Evolutionary conservation across 2,329 filamentous ascomycete species (phyloP).

Genomic region (Hypoxylon sp.): DNA sequence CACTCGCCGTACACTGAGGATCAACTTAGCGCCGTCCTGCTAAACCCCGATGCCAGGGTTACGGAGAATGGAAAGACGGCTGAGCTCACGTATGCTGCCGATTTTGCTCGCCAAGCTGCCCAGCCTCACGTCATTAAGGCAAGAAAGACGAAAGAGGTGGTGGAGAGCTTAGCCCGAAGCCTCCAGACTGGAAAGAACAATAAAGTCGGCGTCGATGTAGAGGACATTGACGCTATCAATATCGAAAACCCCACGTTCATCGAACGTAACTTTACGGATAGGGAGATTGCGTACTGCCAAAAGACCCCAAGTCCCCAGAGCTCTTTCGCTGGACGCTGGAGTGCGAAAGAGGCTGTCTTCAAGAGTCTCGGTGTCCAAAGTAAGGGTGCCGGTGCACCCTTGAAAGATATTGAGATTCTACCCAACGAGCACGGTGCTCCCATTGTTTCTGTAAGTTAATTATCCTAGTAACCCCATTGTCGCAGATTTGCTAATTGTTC

Average conservation of each 20-base stretch:
- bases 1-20: conserved; percentile 91
- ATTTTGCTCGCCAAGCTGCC: conserved; percentile 75
- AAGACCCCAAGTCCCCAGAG: conserved; percentile 84
- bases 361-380: conserved; percentile 92
- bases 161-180: conserved; percentile 81
- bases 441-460: conserved; percentile 80
- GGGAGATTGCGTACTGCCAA: conserved; percentile 89
- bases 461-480: conserved; percentile 14
- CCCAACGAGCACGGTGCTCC: conserved; percentile 87
- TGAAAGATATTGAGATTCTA: conserved; percentile 95
- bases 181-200: conserved; percentile 68
- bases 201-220: conserved; percentile 94
- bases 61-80: conserved; percentile 87
- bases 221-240: conserved; percentile 89
- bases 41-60: conserved; percentile 94
- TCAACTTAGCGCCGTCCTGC: conserved; percentile 87
- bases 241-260: conserved; percentile 95
- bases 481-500: conserved; percentile 57
- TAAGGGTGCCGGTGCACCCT: conserved; percentile 87
- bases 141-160: conserved; percentile 79
- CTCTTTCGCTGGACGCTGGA: conserved; percentile 96
- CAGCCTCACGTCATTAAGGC: conserved; percentile 64
- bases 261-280: conserved; percentile 90
- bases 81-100: conserved; percentile 79
- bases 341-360: conserved; percentile 98